A percentile compares a stretch with the other conserved stretches of the same genome.
These are phyloP conservation scores for Ascochyta pisi DNA, from an alignment of 2,329 filamentous ascomycete species.

Conservation along the genomic window DNA sequence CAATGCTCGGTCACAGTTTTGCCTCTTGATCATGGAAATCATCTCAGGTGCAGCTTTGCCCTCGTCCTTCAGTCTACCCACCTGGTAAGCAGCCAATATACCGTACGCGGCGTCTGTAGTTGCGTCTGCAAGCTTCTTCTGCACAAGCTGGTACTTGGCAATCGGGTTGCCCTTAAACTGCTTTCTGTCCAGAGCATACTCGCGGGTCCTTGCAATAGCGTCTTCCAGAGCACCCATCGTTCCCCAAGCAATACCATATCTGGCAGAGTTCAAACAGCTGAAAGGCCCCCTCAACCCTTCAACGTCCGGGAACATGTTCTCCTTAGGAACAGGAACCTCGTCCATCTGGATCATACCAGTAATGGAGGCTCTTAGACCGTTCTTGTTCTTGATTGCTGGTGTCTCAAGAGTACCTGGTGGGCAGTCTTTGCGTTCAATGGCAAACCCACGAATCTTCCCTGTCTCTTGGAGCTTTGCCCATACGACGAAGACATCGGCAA, in stretches of 20 bases:
- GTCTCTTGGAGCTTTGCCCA: conserved; percentile 94
- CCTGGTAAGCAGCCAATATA: conserved; percentile 87
- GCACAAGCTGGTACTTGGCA: conserved; percentile 93
- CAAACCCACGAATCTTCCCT: conserved; percentile 91
- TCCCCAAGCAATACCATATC: conserved; percentile 92
- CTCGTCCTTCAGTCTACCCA: conserved; percentile 90
- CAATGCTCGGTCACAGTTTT: conserved; percentile 93
- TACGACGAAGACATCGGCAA: conserved; percentile 81
- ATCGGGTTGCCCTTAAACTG: conserved; percentile 97
- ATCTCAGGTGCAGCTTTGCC: conserved; percentile 90
- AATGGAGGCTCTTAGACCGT: conserved; percentile 87
- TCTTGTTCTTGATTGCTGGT: conserved; percentile 93
- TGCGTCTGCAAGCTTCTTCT: conserved; percentile 97
- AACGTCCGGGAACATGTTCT: conserved; percentile 92
- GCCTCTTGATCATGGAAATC: conserved; percentile 95
- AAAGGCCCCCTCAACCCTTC: conserved; percentile 91
- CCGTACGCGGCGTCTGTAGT: conserved; percentile 90
- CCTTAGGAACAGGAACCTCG: conserved; percentile 82
- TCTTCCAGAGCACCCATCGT: conserved; percentile 95
- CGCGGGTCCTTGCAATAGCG: conserved; percentile 78
- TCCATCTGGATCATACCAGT: conserved; percentile 99
- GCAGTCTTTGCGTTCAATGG: conserved; percentile 84
- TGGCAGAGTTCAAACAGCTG: conserved; percentile 89
- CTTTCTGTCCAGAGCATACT: conserved; percentile 89
- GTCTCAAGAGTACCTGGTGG: conserved; percentile 90